A percentile compares a stretch with the other conserved stretches of the same genome.
Evolutionary conservation across 306 rosid species (phyloP).

Genomic region (Coriaria nepalensis): DNA sequence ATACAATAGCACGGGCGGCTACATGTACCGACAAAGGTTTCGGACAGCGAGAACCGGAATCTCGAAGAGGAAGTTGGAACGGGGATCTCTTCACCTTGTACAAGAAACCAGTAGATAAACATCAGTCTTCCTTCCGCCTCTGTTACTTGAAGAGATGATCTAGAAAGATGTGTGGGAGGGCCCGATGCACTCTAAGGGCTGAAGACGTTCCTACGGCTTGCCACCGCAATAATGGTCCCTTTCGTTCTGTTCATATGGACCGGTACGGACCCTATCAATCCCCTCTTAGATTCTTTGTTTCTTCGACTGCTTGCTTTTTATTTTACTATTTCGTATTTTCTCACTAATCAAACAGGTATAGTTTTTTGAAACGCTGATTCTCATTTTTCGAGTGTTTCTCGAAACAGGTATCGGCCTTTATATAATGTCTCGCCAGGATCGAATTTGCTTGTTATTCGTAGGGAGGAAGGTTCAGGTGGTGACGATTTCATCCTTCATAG

Average conservation of each 20-base stretch:
- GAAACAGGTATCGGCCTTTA: conserved; percentile 69
- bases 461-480: conserved; percentile 47
- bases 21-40: no score
- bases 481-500: conserved; percentile 48
- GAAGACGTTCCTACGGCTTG: conserved; percentile 64
- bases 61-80: no score
- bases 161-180: conserved; percentile 70
- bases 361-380: no score
- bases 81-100: no score
- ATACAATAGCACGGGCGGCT: no score
- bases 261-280: conserved; percentile 37
- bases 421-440: conserved; percentile 70
- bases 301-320: background rate
- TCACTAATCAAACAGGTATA: no score
- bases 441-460: conserved; percentile 51
- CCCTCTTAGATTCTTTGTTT: background rate
- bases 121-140: no score
- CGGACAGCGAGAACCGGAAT: no score
- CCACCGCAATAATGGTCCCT: conserved; percentile 24
- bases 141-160: no score
- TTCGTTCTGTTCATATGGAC: conserved; percentile 44
- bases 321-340: no score
- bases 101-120: no score
- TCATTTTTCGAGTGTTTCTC: no score
- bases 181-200: conserved; percentile 48